Evolutionary conservation across 192 early-diverging fungal genomes (phyloP), one percentile per base, ranked within the genome.

Genomic region (Coemansia sp.): DNA sequence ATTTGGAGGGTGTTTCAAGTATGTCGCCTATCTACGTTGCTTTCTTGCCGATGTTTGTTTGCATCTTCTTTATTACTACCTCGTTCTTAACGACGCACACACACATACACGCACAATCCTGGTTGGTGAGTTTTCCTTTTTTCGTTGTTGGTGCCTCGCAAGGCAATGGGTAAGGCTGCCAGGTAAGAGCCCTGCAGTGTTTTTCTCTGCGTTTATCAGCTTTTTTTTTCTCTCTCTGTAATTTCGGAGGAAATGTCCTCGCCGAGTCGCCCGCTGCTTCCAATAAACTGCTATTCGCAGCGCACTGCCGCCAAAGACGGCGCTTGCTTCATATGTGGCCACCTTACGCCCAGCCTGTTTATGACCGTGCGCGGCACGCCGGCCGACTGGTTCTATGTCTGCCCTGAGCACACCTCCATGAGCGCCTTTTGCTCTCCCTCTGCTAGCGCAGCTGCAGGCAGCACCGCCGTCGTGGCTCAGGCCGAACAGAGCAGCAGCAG

Each of bases 381-480:
- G 14, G 12, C 49, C 29, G 74, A 77, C 65, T 77, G 74, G 74
- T 77, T 77, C 69, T 77, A 64, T 22, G 65, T 77, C 9, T 77
- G 74, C n/a, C 5, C 22, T 2, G 17, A 45, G 17, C 74, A 77
- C 29, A 49, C 65, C 2, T 24, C 41, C 10, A 15, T 20, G 2
- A 24, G 27, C 2, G 38, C 20, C 32, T 77, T 77, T 41, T 77
- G 74, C 62, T 63, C 65, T 9, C 31, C 24, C 42, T 10, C 29
- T 11, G 24, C 24, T 25, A 49, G 46, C 22, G 11, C 7, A 35
- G 7, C 32, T 7, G 7, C 32, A 35, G 32, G 7, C 32, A 35
- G 46, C 11, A 20, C 20, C 12, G 12, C 46, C 22, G 46, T 8
- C 10, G 24, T 25, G 9, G 22, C 11, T 49, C 46, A 22, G 11